Base-by-base conservation (phyloP, 345 rosid species). In the Stellera chamaejasme region DNA sequence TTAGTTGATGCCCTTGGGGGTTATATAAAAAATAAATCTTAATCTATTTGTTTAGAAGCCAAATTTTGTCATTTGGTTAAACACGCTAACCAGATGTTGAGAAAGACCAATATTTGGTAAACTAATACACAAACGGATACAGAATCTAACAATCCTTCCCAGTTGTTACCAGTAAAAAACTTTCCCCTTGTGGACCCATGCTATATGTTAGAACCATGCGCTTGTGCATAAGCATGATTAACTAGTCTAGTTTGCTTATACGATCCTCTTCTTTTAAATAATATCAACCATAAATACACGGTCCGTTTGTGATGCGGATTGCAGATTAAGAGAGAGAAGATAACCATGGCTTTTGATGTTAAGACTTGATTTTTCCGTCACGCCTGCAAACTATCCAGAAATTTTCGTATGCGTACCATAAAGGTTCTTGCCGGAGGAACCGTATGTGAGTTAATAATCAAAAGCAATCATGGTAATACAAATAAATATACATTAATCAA, bases 181-280 rank as follows among this genome's bases (percentile, higher is more conserved):
- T 26, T 27, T 59, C 55, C 47, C 44, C 23, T 16, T 8, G 67
- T 59, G 77, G 79, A 66, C 14, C 71, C 75, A 64, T 23, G 45
- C 27, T 44, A 16, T 32, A 19, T 16, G 13, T 50, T 51, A 27
- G 66, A 15, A 13, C 23, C 66, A 72, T 66, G 82, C 70, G 72
- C 66, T 66, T 66, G 66, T 50, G 59, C 56, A 58, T 45, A 48
- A 54, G 59, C 62, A 58, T 45, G 45, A 54, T 56, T 19, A 66
- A 68, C 50, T 26, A 15, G 64, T 61, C 57, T 42, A 63, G 59
- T 66, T 50, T 59, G 57, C 49, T 8, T 45, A 13, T 50, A 10
- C 19, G 58, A 68, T 69, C 60, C 49, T 27, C 60, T 45, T 56
- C 52, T 56, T 53, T 48, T 43, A 5, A 13, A 41, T 51, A 54